Base-by-base conservation (phyloP, 352 stramenopile genomes). In the Phytopythium mirpurense region DNA sequence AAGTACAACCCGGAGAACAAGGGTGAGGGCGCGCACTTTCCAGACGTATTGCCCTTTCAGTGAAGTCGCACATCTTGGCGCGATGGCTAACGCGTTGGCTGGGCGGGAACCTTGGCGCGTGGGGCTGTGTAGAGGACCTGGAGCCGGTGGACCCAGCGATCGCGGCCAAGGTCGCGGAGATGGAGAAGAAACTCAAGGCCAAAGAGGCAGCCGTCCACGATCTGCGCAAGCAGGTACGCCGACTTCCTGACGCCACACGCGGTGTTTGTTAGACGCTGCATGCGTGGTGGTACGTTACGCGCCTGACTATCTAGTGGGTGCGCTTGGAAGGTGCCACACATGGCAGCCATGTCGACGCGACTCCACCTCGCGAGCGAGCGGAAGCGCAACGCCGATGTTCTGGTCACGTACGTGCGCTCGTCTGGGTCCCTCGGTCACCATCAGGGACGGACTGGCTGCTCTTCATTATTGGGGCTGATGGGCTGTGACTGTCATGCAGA, bases 1-100 rank as follows among this genome's bases (percentile, higher is more conserved):
- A 84, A 89, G 57, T 89, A 91, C 50, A 74, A 91, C 44, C 80
- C 80, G 12, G 62, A 77, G 40, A 70, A 63, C 26, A 83, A 86
- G 71, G 67, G 32, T 36, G 32, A 5, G 32, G 6, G 7, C 3
- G 32, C 32, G 7, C 6, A 10, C 11, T 10, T 9, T 32, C n/a
- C n/a, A n/a, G n/a, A n/a, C n/a, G n/a, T n/a, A n/a, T n/a, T n/a
- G n/a, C n/a, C n/a, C n/a, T n/a, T n/a, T n/a, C n/a, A n/a, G n/a
- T n/a, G n/a, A n/a, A n/a, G n/a, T n/a, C n/a, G n/a, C n/a, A n/a
- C 35, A 24, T 40, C 18, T 18, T 36, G 34, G 9, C 3, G 48
- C 45, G 32, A 0, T 1, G 10, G 5, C 45, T 50, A 26, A 12
- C 5, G 24, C 11, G 16, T 36, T n/a, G n/a, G 31, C 34, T 51